These are phyloP conservation scores for Ephemerocybe angulata DNA, from an alignment of 768 basidiomycete genomes.

Conservation along the genomic window DNA sequence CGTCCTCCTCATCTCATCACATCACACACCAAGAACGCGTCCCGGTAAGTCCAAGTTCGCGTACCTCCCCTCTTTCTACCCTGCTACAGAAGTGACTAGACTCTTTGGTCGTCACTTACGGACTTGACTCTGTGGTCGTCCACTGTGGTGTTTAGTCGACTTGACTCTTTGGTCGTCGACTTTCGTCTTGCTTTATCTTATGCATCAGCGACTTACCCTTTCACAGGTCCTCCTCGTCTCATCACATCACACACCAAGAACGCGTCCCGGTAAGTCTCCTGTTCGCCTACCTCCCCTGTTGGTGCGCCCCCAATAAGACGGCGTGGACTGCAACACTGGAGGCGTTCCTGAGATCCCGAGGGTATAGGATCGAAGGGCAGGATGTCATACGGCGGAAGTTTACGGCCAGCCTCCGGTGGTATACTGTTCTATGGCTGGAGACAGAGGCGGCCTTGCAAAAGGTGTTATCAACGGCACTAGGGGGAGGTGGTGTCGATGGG, in stretches of 20 bases:
- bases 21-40: too few relatives aligned
- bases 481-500: neutral
- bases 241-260: too few relatives aligned
- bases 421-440: neutral
- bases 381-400: neutral
- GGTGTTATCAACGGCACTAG: neutral
- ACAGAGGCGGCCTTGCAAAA: neutral
- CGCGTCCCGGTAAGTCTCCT: neutral
- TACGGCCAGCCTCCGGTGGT: neutral
- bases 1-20: too few relatives aligned
- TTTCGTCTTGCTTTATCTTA: neutral
- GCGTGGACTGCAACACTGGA: neutral
- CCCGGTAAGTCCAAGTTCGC: too few relatives aligned
- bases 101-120: neutral
- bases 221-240: neutral
- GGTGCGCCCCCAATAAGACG: neutral
- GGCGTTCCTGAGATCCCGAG: neutral
- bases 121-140: neutral
- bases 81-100: neutral
- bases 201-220: neutral
- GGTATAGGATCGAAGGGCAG: neutral
- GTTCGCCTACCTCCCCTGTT: neutral
- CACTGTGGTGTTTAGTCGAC: neutral
- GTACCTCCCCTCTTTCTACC: neutral
- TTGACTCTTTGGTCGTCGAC: neutral